phyloP scores from a whole-genome alignment of 257 asterid genomes.

The Thymus quinquecostatus region DNA sequence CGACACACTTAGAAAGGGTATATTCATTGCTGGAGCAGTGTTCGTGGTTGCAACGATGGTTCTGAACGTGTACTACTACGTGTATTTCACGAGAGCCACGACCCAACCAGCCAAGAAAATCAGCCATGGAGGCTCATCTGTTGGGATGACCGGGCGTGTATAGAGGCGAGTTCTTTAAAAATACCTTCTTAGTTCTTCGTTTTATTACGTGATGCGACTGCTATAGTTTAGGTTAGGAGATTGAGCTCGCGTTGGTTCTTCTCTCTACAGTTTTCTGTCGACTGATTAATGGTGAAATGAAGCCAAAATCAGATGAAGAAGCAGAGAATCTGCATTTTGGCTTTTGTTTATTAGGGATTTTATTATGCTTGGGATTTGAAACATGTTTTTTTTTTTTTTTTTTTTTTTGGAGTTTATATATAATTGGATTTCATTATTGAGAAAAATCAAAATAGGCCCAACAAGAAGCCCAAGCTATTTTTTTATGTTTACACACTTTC shows the following conservation, averaged over 20 bases:
- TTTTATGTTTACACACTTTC: too few relatives aligned
- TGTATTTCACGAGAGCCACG: slow-evolving; percentile 81
- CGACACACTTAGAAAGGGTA: slow-evolving; percentile 76
- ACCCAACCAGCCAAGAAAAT: slow-evolving; percentile 58
- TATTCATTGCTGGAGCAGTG: slow-evolving; percentile 93
- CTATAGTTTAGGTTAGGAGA: slow-evolving; percentile 15
- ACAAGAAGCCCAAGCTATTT: neutral
- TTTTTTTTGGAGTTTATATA: neutral
- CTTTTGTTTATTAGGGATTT: neutral
- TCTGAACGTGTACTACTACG: slow-evolving; percentile 72
- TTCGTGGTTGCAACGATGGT: slow-evolving; percentile 78
- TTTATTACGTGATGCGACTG: neutral
- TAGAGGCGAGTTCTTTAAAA: slow-evolving; percentile 27
- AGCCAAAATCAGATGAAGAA: slow-evolving; percentile 18
- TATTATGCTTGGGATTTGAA: neutral
- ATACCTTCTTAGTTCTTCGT: neutral
- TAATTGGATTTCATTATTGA: neutral
- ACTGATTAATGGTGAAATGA: slow-evolving; percentile 21
- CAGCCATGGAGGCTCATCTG: slow-evolving; percentile 47
- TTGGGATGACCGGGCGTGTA: slow-evolving; percentile 65
- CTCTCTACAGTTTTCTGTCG: neutral
- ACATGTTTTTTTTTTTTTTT: neutral
- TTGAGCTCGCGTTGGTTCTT: slow-evolving; percentile 10
- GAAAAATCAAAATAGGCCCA: neutral
- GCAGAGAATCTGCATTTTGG: slow-evolving; percentile 24